Conservation (phyloP, 768 basidiomycete genomes). For the Lentinula edodes region DNA sequence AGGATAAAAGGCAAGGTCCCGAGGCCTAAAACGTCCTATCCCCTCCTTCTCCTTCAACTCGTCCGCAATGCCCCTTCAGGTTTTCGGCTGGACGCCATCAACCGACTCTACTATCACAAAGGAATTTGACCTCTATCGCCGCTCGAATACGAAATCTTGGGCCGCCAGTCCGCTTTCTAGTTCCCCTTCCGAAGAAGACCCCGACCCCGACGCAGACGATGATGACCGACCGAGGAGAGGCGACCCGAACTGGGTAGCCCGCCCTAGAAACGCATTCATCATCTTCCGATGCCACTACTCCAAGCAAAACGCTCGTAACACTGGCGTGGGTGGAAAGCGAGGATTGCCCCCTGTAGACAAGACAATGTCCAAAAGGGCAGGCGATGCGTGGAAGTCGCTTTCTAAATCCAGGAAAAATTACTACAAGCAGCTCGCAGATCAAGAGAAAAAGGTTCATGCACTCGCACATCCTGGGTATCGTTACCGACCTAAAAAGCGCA, state of each 20-base stretch:
- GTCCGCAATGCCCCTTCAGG: neutral
- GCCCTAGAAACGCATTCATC: conserved; percentile 55
- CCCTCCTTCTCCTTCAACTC: neutral
- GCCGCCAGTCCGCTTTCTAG: neutral
- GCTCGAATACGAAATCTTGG: neutral
- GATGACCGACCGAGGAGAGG: neutral
- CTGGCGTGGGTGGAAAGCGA: conserved; percentile 8
- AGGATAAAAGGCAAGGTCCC: neutral
- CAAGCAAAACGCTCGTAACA: neutral
- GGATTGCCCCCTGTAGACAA: conserved; percentile 24
- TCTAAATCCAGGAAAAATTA: conserved; percentile 24
- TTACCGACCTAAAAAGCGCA: conserved; percentile 19
- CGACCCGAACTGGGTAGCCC: conserved; percentile 24
- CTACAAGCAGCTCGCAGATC: conserved; percentile 33
- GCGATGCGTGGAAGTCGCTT: conserved; percentile 53
- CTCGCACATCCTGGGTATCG: conserved; percentile 43
- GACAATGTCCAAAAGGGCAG: conserved; percentile 51
- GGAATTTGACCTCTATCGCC: neutral
- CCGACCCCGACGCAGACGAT: neutral
- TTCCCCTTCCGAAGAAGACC: neutral
- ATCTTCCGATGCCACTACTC: conserved; percentile 44
- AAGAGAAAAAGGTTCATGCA: conserved; percentile 38
- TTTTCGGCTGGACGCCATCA: neutral
- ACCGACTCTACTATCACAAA: neutral
- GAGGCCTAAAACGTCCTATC: neutral